These are phyloP conservation scores for Gynostemma pentaphyllum DNA, from an alignment of 306 rosid genomes.

Conservation along the genomic window DNA sequence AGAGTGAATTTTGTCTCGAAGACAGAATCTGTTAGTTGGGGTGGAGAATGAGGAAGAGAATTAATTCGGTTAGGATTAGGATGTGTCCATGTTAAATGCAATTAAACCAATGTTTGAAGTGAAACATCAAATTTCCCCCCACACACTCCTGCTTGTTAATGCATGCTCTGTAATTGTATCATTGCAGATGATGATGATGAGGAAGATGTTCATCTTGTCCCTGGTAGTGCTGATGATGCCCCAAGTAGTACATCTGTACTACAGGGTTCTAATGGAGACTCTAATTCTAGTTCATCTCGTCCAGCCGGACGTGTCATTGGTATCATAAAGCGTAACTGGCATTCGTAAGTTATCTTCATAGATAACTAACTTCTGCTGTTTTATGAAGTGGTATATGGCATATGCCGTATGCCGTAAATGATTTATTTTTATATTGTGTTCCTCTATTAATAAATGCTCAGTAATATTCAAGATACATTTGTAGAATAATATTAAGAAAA, in stretches of 20 bases:
- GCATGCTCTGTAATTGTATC: not conserved
- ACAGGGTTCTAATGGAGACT: slow-evolving; percentile 43
- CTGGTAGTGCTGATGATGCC: slow-evolving; percentile 83
- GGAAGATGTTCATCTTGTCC: slow-evolving; percentile 77
- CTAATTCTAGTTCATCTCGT: slow-evolving; percentile 32
- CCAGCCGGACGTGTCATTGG: slow-evolving; percentile 80
- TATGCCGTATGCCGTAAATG: not conserved
- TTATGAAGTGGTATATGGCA: not conserved
- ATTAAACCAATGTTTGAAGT: no score
- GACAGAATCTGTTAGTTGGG: not conserved
- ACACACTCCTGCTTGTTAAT: not conserved
- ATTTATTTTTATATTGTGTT: not conserved
- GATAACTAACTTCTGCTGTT: not conserved
- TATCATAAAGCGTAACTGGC: slow-evolving; percentile 94
- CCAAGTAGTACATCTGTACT: slow-evolving; percentile 48
- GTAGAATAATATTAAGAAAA: no score
- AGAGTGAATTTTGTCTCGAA: not conserved
- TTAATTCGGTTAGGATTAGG: no score
- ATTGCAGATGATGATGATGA: slow-evolving; percentile 73
- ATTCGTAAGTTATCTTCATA: slow-evolving; percentile 55
- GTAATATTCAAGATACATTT: not conserved
- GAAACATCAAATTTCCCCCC: no score
- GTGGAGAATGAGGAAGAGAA: no score
- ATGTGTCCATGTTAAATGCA: no score
- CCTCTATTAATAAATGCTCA: not conserved